Evolutionary conservation across 345 rosid genomes (phyloP).

Genomic region (Pistacia integerrima): DNA sequence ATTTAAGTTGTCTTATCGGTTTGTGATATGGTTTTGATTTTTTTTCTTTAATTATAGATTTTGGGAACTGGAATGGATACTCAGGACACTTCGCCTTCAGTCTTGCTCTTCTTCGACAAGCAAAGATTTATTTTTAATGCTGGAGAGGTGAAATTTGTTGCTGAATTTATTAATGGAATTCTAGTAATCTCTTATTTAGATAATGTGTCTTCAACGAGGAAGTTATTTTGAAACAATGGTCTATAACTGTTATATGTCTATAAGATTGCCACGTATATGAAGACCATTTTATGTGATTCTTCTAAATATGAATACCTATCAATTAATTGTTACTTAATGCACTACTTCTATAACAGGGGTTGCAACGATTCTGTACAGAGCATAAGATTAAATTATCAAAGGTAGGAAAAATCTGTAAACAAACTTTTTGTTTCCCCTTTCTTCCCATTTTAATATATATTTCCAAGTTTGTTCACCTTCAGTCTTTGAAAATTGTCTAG

Average conservation of each 20-base stretch:
- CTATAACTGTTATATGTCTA: neutral
- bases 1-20: neutral
- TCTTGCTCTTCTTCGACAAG: slow-evolving; percentile 87
- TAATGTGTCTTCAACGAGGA: no score
- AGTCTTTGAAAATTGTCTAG: slow-evolving; percentile 5
- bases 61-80: slow-evolving; percentile 98
- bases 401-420: slow-evolving; percentile 36
- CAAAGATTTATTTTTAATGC: slow-evolving; percentile 93
- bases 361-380: slow-evolving; percentile 91
- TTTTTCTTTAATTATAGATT: slow-evolving; percentile 39
- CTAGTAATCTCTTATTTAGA: neutral
- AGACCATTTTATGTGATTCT: neutral
- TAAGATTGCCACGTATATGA: neutral
- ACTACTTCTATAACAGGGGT: slow-evolving; percentile 52
- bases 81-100: slow-evolving; percentile 91
- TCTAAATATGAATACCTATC: neutral
- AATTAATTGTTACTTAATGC: neutral
- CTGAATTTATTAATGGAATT: no score
- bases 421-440: neutral
- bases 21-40: neutral
- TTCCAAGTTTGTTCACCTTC: slow-evolving; percentile 9
- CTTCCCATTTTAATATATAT: neutral
- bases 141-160: slow-evolving; percentile 65
- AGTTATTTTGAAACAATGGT: neutral
- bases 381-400: slow-evolving; percentile 90